Evolutionary conservation across 129 eudicot genomes (phyloP).

Genomic region (Arctium minus): DNA sequence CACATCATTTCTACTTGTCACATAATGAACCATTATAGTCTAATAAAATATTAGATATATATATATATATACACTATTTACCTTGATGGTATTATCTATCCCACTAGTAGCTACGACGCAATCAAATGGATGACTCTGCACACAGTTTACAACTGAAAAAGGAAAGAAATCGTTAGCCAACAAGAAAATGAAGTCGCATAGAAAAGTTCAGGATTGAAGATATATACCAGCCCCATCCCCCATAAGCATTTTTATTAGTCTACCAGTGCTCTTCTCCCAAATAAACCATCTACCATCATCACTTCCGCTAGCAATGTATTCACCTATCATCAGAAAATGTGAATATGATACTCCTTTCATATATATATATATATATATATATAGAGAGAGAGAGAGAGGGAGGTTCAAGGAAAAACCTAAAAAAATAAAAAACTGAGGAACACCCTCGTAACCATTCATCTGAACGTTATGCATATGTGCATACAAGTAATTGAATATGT

Average conservation of each 20-base stretch:
- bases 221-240: conserved; percentile 89
- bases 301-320: conserved; percentile 92
- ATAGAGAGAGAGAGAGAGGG: too few species aligned
- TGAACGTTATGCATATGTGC: too few species aligned
- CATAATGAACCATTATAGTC: neutral
- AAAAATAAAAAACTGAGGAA: too few species aligned
- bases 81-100: conserved; percentile 92
- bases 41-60: neutral
- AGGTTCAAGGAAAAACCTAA: too few species aligned
- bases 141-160: conserved; percentile 86
- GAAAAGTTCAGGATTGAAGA: neutral
- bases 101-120: conserved; percentile 94
- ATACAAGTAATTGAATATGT: too few species aligned
- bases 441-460: too few species aligned
- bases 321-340: conserved; percentile 52
- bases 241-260: conserved; percentile 72
- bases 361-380: neutral
- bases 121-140: conserved; percentile 93
- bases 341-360: neutral
- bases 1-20: neutral
- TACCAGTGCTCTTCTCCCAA: conserved; percentile 95
- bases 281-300: conserved; percentile 99
- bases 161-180: conserved; percentile 15
- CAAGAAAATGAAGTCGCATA: neutral
- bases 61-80: neutral